Percentiles rank a stretch among this genome's conserved stretches.
Conservation (phyloP, 2,329 filamentous ascomycete genomes). For the Colletotrichum sp. region DNA sequence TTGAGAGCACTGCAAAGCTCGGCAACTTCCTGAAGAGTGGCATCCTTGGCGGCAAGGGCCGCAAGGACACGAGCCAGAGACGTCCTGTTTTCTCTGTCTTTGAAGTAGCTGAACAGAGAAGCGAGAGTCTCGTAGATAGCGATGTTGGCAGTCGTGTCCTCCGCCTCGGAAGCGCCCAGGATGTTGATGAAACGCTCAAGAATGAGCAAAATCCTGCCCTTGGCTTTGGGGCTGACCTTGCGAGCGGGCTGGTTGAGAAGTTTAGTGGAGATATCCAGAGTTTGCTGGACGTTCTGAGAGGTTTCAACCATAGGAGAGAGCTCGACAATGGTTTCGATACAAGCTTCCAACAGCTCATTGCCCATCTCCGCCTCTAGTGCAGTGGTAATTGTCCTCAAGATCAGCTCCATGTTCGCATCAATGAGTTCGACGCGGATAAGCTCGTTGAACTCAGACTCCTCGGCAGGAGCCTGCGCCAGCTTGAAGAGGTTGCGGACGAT, state of each 20-base stretch:
- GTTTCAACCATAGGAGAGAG: constrained; percentile 73
- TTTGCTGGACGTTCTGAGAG: constrained; percentile 71
- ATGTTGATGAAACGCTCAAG: constrained; percentile 80
- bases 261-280: constrained; percentile 81
- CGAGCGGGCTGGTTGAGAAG: constrained; percentile 85
- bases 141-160: constrained; percentile 17
- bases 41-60: constrained; percentile 70
- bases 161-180: constrained; percentile 35
- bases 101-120: constrained; percentile 89
- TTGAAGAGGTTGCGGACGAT: constrained; percentile 74
- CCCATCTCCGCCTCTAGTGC: constrained; percentile 68
- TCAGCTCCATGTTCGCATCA: constrained; percentile 59
- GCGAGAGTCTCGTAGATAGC: constrained; percentile 76
- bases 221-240: constrained; percentile 81
- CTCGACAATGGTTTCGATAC: constrained; percentile 79
- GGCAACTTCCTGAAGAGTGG: constrained; percentile 66
- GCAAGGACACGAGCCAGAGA: constrained; percentile 75
- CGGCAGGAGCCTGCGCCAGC: constrained; percentile 58
- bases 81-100: constrained; percentile 76
- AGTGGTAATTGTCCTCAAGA: constrained; percentile 70
- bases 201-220: constrained; percentile 79
- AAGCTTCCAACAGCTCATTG: constrained; percentile 78
- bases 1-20: constrained; percentile 80
- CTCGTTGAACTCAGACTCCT: constrained; percentile 59
- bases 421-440: constrained; percentile 61